Evolutionary conservation across 2,329 filamentous ascomycete genomes (phyloP).

Genomic region (Raffaelea arxii): DNA sequence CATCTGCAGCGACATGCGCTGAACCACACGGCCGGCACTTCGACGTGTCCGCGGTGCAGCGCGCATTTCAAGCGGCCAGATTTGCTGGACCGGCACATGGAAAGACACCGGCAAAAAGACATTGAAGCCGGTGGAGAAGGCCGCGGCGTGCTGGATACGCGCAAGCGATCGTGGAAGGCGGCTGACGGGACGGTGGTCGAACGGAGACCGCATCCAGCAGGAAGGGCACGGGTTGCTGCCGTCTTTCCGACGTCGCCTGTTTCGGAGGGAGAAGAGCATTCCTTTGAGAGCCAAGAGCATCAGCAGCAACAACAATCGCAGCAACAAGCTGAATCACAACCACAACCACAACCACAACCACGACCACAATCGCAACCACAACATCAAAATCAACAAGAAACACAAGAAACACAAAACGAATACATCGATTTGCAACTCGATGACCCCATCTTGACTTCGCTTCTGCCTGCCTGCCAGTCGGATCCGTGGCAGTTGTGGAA

Average conservation of each 20-base stretch:
- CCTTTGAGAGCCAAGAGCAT: not conserved
- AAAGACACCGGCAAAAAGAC: conserved; percentile 9
- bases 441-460: not conserved
- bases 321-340: too few species aligned
- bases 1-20: conserved; percentile 74
- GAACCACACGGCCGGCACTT: conserved; percentile 38
- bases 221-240: not conserved
- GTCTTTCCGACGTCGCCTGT: conserved; percentile 6
- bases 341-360: too few species aligned
- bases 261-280: conserved; percentile 1
- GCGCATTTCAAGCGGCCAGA: conserved; percentile 13
- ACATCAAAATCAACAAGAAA: too few species aligned
- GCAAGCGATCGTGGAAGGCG: conserved; percentile 11
- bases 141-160: conserved; percentile 9
- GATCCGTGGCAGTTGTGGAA: conserved; percentile 2
- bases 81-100: conserved; percentile 11
- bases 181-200: conserved; percentile 9
- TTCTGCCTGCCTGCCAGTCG: not conserved
- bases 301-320: too few species aligned
- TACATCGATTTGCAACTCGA: not conserved
- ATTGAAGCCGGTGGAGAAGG: conserved; percentile 11
- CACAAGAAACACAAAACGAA: too few species aligned
- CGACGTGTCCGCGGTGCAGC: conserved; percentile 10
- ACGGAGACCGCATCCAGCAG: not conserved
- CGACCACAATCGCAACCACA: too few species aligned